These are phyloP conservation scores for Globisporangium parvum DNA, from an alignment of 352 stramenopile genomes.

Conservation along the genomic window DNA sequence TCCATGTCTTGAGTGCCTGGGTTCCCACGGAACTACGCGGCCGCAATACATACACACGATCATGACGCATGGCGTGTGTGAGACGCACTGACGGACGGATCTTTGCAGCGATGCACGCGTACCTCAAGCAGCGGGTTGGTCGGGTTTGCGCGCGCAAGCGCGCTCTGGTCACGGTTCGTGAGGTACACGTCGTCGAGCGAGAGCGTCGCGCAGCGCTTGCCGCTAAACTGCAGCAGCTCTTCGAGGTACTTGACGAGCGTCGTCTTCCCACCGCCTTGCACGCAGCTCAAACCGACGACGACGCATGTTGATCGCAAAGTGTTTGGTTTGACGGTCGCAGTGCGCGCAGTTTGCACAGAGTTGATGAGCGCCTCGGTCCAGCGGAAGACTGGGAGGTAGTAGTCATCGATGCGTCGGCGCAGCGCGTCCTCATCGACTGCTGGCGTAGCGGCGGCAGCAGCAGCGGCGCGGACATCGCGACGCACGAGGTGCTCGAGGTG, in stretches of 20 bases:
- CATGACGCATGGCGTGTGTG: not conserved
- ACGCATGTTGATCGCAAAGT: conserved; percentile 30
- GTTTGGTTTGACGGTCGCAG: not conserved
- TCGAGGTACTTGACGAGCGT: conserved; percentile 71
- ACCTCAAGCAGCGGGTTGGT: conserved; percentile 78
- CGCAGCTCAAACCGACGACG: conserved; percentile 75
- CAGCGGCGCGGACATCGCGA: conserved; percentile 23
- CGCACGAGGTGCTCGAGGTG: conserved; percentile 57
- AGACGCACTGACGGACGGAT: no score
- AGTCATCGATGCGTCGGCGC: conserved; percentile 52
- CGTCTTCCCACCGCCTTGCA: conserved; percentile 83
- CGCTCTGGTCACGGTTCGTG: conserved; percentile 54
- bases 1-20: conserved; percentile 75
- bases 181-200: conserved; percentile 85
- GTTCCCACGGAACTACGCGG: conserved; percentile 64
- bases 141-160: conserved; percentile 46
- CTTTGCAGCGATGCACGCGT: not conserved
- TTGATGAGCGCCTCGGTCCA: conserved; percentile 61
- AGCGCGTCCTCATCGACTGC: conserved; percentile 34
- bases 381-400: conserved; percentile 72
- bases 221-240: conserved; percentile 40
- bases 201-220: conserved; percentile 63
- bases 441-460: conserved; percentile 5
- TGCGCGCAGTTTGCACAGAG: conserved; percentile 15
- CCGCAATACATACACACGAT: not conserved